phyloP scores from a whole-genome alignment of 331 rosid species.

The Malus hybrid region DNA sequence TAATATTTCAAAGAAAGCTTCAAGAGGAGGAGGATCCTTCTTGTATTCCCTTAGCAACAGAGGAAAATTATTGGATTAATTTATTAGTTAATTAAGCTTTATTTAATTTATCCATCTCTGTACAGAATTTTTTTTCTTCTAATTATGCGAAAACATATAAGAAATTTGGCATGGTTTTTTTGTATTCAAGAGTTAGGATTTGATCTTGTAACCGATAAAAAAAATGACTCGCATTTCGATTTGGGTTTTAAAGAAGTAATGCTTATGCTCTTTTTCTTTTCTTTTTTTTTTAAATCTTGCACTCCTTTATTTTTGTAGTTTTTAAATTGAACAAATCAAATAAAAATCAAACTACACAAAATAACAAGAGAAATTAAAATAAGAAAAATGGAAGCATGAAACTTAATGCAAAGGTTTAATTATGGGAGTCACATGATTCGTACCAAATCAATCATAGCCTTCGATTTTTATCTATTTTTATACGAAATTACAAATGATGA shows the following conservation, averaged over 20 bases:
- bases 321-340: too few relatives aligned
- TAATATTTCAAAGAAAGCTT: constrained; percentile 58
- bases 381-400: too few relatives aligned
- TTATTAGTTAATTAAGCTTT: constrained; percentile 2
- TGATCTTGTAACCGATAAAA: not conserved
- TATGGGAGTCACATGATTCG: too few relatives aligned
- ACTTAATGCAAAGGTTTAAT: too few relatives aligned
- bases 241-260: not conserved
- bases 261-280: too few relatives aligned
- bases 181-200: not conserved
- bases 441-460: too few relatives aligned
- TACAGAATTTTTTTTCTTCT: not conserved
- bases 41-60: constrained; percentile 21
- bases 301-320: too few relatives aligned
- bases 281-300: too few relatives aligned
- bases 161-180: not conserved
- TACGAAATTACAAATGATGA: too few relatives aligned
- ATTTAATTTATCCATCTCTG: constrained; percentile 14
- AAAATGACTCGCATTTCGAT: not conserved
- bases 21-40: constrained; percentile 44
- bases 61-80: constrained; percentile 23
- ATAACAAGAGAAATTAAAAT: too few relatives aligned
- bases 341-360: too few relatives aligned
- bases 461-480: too few relatives aligned
- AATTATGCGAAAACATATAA: not conserved